Evolutionary conservation across 495 filamentous ascomycete genomes (phyloP).

Genomic region (Thermochaetoides thermophila): DNA sequence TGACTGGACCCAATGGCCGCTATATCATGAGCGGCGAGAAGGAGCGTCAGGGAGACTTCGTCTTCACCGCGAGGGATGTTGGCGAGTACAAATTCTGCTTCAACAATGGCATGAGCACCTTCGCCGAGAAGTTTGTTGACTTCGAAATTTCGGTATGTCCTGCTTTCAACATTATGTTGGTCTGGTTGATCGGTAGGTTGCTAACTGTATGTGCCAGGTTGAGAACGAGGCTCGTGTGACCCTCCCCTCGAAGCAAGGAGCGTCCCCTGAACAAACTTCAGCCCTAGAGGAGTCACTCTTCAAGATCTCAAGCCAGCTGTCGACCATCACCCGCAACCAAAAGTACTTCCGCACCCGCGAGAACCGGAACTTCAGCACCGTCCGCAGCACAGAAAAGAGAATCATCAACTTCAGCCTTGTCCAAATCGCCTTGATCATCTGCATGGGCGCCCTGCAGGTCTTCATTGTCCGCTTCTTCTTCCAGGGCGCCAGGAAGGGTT

Average conservation of each 20-base stretch:
- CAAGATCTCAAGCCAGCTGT: constrained; percentile 85
- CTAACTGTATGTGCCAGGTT: no score
- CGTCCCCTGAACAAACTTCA: constrained; percentile 78
- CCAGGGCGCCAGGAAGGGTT: constrained; percentile 49
- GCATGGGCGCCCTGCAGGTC: constrained; percentile 93
- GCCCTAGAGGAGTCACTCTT: constrained; percentile 89
- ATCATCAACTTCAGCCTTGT: constrained; percentile 97
- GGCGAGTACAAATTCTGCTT: constrained; percentile 98
- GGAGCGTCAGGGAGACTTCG: constrained; percentile 94
- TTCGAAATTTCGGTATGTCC: constrained; percentile 86
- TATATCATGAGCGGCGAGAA: constrained; percentile 76
- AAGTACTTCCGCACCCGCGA: constrained; percentile 99
- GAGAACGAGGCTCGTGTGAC: constrained; percentile 81
- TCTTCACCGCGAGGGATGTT: constrained; percentile 86
- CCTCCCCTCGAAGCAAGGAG: constrained; percentile 82
- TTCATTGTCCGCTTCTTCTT: constrained; percentile 99
- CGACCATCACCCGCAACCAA: constrained; percentile 94
- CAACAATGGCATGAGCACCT: constrained; percentile 96
- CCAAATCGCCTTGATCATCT: constrained; percentile 80
- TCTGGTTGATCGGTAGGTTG: no score
- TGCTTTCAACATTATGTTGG: no score
- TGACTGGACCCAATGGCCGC: constrained; percentile 69
- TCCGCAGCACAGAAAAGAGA: constrained; percentile 82
- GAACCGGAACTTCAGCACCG: constrained; percentile 97
- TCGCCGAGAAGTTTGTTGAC: constrained; percentile 94